Evolutionary conservation across 2,329 filamentous ascomycete species (phyloP).

Genomic region (Aspergillus proliferans): DNA sequence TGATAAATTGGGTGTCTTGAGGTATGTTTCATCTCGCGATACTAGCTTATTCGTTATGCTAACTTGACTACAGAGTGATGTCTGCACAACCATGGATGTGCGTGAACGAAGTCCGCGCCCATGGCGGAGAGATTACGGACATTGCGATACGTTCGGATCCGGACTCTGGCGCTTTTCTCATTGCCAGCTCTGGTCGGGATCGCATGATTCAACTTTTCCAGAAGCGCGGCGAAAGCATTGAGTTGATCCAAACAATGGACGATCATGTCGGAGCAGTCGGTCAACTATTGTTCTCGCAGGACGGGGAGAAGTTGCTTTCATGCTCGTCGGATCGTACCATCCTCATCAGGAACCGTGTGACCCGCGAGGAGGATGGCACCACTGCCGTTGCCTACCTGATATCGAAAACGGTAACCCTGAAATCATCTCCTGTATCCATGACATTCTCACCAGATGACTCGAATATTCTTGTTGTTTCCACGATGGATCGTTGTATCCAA

Average conservation of each 20-base stretch:
- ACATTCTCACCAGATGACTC: conserved; percentile 58
- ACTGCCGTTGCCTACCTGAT: conserved; percentile 70
- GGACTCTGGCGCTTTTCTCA: conserved; percentile 53
- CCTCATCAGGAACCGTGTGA: conserved; percentile 71
- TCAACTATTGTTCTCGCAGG: conserved; percentile 66
- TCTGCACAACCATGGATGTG: conserved; percentile 51
- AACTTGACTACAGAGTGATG: conserved; percentile 23
- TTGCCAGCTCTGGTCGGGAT: conserved; percentile 81
- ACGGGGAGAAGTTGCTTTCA: conserved; percentile 68
- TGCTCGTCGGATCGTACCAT: conserved; percentile 84
- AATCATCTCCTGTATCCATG: conserved; percentile 83
- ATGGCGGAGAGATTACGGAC: conserved; percentile 76
- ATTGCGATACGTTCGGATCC: conserved; percentile 65
- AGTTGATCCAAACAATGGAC: conserved; percentile 81
- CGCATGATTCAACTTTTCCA: conserved; percentile 89
- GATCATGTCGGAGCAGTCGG: conserved; percentile 86
- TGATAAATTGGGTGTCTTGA: conserved; percentile 77
- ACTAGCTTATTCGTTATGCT: conserved; percentile 5
- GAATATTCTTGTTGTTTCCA: conserved; percentile 52
- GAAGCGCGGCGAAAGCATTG: conserved; percentile 53
- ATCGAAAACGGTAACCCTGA: conserved; percentile 70
- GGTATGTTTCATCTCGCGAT: conserved; percentile 28
- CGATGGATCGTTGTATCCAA: conserved; percentile 56
- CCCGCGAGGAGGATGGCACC: conserved; percentile 50
- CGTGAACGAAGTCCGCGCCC: conserved; percentile 71